phyloP scores from a whole-genome alignment of 129 eudicot genomes.

The Chrysanthemum makinoi region DNA sequence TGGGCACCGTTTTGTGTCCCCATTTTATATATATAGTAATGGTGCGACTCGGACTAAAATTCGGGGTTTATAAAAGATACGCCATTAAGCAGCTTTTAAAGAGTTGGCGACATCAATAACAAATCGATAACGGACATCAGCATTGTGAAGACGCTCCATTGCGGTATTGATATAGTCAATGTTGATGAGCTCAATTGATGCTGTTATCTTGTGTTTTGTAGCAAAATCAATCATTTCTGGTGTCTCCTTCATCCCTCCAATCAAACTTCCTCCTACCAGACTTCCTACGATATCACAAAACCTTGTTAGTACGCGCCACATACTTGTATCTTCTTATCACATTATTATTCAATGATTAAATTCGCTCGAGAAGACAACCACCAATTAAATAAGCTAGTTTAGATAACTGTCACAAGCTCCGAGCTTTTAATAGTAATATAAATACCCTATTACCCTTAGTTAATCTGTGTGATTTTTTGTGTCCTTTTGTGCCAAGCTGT shows the following conservation, averaged over 20 bases:
- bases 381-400: too few relatives aligned
- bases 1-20: too few relatives aligned
- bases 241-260: conserved; percentile 42
- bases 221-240: conserved; percentile 46
- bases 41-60: too few relatives aligned
- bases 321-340: too few relatives aligned
- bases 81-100: conserved; percentile 18
- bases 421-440: too few relatives aligned
- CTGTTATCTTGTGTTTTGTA: conserved; percentile 34
- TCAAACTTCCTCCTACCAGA: conserved; percentile 36
- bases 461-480: too few relatives aligned
- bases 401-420: too few relatives aligned
- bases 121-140: conserved; percentile 40
- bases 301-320: not conserved
- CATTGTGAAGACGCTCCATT: conserved; percentile 37
- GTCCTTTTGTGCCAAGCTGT: too few relatives aligned
- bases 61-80: not conserved
- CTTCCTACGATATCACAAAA: conserved; percentile 32
- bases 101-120: conserved; percentile 33
- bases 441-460: too few relatives aligned
- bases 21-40: too few relatives aligned
- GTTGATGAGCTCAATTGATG: conserved; percentile 31
- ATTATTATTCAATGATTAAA: too few relatives aligned
- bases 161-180: conserved; percentile 37
- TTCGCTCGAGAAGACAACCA: too few relatives aligned